These are phyloP conservation scores for Chlorella variabilis DNA, from an alignment of 163 green algal species.

Conservation along the genomic window DNA sequence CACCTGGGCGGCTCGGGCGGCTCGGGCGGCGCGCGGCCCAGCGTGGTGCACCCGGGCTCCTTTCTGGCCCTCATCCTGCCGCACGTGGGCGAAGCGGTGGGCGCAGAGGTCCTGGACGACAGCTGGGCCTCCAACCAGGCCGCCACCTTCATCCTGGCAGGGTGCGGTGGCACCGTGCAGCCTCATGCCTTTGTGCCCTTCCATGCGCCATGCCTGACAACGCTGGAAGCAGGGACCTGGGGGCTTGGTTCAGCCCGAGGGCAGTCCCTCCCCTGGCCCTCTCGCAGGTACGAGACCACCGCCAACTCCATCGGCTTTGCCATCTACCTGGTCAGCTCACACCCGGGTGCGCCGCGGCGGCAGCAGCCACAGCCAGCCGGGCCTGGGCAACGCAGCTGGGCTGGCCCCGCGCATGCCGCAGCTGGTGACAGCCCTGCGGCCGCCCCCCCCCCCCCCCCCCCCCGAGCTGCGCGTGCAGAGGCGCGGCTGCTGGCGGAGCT, in stretches of 20 bases:
- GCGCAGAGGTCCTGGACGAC: neutral
- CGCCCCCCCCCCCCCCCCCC: too few relatives aligned
- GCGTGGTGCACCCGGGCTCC: neutral
- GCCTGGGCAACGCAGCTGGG: too few relatives aligned
- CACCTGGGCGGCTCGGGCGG: neutral
- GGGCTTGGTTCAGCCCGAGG: too few relatives aligned
- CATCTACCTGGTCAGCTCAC: neutral
- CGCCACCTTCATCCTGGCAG: slow-evolving; percentile 15
- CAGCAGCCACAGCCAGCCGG: too few relatives aligned
- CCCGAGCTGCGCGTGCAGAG: neutral
- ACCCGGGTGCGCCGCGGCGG: slow-evolving; percentile 25
- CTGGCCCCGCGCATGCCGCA: too few relatives aligned
- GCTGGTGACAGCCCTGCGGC: too few relatives aligned
- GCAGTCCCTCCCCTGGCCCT: neutral
- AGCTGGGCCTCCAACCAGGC: slow-evolving; percentile 11
- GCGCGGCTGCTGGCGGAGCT: slow-evolving; percentile 20
- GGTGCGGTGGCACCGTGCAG: too few relatives aligned
- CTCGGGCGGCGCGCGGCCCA: neutral
- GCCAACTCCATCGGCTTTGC: neutral
- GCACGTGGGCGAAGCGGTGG: neutral
- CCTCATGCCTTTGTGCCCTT: too few relatives aligned
- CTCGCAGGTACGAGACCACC: slow-evolving; percentile 13
- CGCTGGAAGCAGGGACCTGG: too few relatives aligned
- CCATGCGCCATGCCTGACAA: too few relatives aligned
- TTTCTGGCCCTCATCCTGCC: slow-evolving; percentile 10